Evolutionary conservation across 2,329 filamentous ascomycete genomes (phyloP).

Genomic region (Akanthomyces lecanii): DNA sequence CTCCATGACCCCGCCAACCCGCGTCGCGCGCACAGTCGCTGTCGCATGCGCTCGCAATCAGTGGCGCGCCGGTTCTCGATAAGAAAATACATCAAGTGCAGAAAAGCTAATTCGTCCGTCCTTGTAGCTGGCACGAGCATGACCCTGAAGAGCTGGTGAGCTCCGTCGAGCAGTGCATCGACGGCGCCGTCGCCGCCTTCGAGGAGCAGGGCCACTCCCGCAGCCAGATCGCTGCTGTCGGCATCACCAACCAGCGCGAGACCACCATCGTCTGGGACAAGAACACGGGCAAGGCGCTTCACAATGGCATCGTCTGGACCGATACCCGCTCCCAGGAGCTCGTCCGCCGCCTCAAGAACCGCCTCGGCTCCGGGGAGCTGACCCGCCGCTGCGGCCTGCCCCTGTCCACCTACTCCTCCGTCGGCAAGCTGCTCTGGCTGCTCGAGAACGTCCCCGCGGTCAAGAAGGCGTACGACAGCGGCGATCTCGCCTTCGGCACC

Average conservation of each 20-base stretch:
- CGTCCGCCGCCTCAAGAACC: slow-evolving; percentile 66
- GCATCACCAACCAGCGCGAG: slow-evolving; percentile 81
- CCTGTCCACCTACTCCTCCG: slow-evolving; percentile 77
- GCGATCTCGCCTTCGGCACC: slow-evolving; percentile 71
- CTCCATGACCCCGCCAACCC: slow-evolving; percentile 6
- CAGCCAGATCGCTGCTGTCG: slow-evolving; percentile 67
- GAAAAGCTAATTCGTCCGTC: not conserved
- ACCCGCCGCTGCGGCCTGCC: slow-evolving; percentile 68
- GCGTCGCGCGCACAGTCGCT: not conserved
- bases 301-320: slow-evolving; percentile 83
- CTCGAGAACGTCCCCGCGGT: slow-evolving; percentile 64
- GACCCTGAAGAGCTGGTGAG: slow-evolving; percentile 70
- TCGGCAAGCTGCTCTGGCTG: slow-evolving; percentile 74
- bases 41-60: not conserved
- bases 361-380: slow-evolving; percentile 63
- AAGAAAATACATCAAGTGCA: not conserved
- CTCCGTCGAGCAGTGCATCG: slow-evolving; percentile 72
- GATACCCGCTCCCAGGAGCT: slow-evolving; percentile 72
- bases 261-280: slow-evolving; percentile 78
- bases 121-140: slow-evolving; percentile 74
- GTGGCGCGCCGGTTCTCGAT: not conserved
- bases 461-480: slow-evolving; percentile 65
- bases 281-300: slow-evolving; percentile 68
- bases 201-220: slow-evolving; percentile 61
- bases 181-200: slow-evolving; percentile 66